Conservation (phyloP, 306 rosid species). For the Ormosia semicastrata region DNA sequence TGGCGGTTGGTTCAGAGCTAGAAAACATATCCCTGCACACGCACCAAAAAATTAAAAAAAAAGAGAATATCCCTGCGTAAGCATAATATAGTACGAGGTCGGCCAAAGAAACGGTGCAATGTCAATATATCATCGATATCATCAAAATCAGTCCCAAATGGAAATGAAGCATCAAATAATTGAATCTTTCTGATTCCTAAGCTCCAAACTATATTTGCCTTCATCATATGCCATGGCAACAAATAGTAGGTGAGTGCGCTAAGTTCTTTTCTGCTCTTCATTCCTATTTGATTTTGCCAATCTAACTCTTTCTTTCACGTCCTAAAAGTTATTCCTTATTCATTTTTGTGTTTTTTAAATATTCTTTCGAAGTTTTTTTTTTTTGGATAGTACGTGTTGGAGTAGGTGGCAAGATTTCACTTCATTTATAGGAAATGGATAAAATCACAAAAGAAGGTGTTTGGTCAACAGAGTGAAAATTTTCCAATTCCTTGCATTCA, state of each 20-base stretch:
- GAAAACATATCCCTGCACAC: too few species aligned
- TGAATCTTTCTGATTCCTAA: not conserved
- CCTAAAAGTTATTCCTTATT: too few species aligned
- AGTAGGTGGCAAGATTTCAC: not conserved
- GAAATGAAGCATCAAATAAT: not conserved
- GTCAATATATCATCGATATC: not conserved
- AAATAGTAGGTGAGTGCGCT: not conserved
- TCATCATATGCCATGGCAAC: not conserved
- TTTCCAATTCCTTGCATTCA: not conserved
- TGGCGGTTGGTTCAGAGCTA: too few species aligned
- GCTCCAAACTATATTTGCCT: not conserved
- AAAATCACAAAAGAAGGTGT: not conserved
- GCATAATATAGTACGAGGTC: too few species aligned
- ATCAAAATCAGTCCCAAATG: not conserved
- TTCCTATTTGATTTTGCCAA: too few species aligned
- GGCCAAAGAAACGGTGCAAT: not conserved
- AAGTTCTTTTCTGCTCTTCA: not conserved
- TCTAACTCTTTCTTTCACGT: too few species aligned
- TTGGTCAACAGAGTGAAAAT: not conserved
- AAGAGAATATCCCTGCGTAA: too few species aligned
- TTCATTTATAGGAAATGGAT: not conserved
- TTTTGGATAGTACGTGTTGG: too few species aligned
- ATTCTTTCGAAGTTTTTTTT: too few species aligned
- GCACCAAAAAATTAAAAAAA: too few species aligned
- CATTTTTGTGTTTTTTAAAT: too few species aligned